These are phyloP conservation scores for Trichophyton equinum DNA, from an alignment of 2,329 filamentous ascomycete genomes.

Conservation along the genomic window DNA sequence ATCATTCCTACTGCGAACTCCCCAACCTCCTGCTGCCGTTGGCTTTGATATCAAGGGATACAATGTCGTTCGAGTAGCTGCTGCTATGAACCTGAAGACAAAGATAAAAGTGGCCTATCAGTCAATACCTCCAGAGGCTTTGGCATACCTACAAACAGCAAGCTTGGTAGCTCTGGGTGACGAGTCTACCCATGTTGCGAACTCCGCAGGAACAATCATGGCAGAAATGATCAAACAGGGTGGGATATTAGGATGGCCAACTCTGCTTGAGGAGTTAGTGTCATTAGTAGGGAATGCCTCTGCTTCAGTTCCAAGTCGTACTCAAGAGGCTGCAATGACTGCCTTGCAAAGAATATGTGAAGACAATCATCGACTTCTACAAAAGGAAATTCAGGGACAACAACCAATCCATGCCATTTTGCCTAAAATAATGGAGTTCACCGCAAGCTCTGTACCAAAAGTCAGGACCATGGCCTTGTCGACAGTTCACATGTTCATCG, in stretches of 20 bases:
- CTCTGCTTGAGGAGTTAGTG: conserved; percentile 72
- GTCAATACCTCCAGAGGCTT: conserved; percentile 58
- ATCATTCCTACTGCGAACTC: conserved; percentile 71
- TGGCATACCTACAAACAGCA: conserved; percentile 66
- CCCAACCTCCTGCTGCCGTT: conserved; percentile 44
- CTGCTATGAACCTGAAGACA: conserved; percentile 92
- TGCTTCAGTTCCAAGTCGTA: conserved; percentile 54
- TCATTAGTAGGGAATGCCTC: conserved; percentile 61
- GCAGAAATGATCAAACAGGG: conserved; percentile 79
- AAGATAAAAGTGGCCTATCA: conserved; percentile 67
- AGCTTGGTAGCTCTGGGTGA: conserved; percentile 73
- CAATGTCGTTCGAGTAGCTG: conserved; percentile 68
- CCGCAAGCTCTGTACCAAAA: conserved; percentile 59
- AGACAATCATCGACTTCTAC: conserved; percentile 77
- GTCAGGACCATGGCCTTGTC: conserved; percentile 69
- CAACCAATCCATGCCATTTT: conserved; percentile 78
- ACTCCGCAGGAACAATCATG: conserved; percentile 82
- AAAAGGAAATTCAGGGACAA: conserved; percentile 78
- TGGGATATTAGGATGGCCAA: conserved; percentile 80
- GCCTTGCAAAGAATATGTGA: conserved; percentile 93
- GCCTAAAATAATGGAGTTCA: conserved; percentile 80
- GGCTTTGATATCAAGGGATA: conserved; percentile 51
- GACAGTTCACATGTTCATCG: conserved; percentile 83
- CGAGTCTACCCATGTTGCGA: conserved; percentile 67
- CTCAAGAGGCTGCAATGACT: conserved; percentile 87